Conservation (phyloP, 768 basidiomycete genomes). For the Panaeolus papilionaceus region DNA sequence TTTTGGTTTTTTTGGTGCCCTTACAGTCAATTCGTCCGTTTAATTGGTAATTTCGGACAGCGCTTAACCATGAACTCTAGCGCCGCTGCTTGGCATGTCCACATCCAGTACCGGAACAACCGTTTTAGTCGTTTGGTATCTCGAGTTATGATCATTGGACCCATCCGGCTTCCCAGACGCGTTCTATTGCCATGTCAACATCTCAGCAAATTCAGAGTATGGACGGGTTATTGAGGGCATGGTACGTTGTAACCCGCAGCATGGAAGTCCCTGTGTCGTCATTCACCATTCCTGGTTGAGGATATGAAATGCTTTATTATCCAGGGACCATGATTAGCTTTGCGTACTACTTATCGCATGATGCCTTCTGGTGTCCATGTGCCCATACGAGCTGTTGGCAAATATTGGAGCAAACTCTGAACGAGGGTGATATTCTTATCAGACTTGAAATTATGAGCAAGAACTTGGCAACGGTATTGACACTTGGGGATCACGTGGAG, state of each 20-base stretch:
- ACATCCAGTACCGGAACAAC: not conserved
- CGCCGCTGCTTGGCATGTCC: constrained; percentile 7
- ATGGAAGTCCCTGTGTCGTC: not conserved
- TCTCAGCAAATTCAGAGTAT: not conserved
- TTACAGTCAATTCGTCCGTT: not conserved
- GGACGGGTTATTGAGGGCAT: not conserved
- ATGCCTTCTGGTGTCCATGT: not conserved
- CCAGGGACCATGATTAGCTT: not conserved
- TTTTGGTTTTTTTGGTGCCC: not conserved
- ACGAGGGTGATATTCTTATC: not conserved
- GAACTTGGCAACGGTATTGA: constrained; percentile 5
- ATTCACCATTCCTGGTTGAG: not conserved
- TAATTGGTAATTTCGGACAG: not conserved
- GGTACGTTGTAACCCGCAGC: too few relatives aligned
- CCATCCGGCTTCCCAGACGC: not conserved
- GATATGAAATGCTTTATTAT: not conserved
- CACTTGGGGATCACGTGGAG: constrained; percentile 9
- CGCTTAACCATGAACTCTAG: constrained; percentile 10
- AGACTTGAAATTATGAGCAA: not conserved
- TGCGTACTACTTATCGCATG: not conserved
- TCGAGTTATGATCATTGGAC: not conserved
- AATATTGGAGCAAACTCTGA: not conserved
- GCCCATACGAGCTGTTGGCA: not conserved
- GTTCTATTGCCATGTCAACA: constrained; percentile 12
- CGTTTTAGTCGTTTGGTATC: not conserved